Evolutionary conservation across 176 grass and related monocot species (phyloP), one percentile per base, ranked within the genome.

Genomic region (Stipa capillata): DNA sequence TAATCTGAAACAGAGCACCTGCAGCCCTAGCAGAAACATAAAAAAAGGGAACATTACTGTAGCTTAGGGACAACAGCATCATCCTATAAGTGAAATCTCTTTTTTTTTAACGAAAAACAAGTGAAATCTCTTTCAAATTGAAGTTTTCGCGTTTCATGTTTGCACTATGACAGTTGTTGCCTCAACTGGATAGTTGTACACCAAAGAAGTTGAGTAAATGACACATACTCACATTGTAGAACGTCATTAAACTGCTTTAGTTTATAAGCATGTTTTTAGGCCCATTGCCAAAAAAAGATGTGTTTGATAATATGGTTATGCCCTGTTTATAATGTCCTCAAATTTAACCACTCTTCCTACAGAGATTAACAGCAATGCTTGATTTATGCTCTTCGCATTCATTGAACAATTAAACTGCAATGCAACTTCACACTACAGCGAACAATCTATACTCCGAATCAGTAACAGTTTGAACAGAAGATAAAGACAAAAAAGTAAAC

Each of bases 201-300:
- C 62, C 35, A n/a, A 60, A 58, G 42, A 62, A 76, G n/a, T n/a
- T n/a, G n/a, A n/a, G 3, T 56, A 80, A 84, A 73, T 6, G 24
- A 65, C 25, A 36, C 15, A 56, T 45, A 55, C 40, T 64, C 14
- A 66, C 11, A 78, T 40, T 54, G 27, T 21, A 63, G 11, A 66
- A 58, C 11, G 6, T 32, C 24, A 8, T 20, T n/a, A 49, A 72
- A 40, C 20, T 58, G 71, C 28, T n/a, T n/a, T n/a, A 15, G 23
- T 67, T 39, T 75, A 74, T 20, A 28, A 58, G 39, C 36, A 74
- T 59, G 33, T 47, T 33, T n/a, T n/a, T n/a, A 42, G 23, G 15
- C 10, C 20, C 41, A 82, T 48, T 31, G 54, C 14, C 31, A 65
- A 55, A 69, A 69, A 21, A 7, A 39, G 33, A 43, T 14, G 39